Conservation (phyloP, 768 basidiomycete species). For the Amanita pseudoporphyria region DNA sequence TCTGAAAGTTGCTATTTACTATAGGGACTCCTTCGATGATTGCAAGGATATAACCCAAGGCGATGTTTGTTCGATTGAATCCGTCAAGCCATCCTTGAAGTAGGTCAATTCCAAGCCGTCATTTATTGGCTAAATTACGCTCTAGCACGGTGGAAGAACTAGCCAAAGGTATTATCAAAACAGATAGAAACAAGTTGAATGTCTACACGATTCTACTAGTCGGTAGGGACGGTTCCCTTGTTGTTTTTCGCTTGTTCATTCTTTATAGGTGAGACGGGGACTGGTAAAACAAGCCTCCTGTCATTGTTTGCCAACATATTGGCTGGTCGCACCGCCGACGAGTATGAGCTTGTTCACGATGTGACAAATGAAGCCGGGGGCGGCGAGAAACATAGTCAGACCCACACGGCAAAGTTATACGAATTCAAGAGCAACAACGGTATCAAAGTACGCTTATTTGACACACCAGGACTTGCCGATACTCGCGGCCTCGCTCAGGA, state of each 20-base stretch:
- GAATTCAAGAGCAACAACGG: conserved; percentile 7
- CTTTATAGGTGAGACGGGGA: conserved; percentile 13
- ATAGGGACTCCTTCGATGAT: no score
- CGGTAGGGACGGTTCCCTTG: no score
- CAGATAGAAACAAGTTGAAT: no score
- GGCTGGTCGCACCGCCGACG: conserved; percentile 5
- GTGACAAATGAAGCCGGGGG: conserved; percentile 9
- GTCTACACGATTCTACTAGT: no score
- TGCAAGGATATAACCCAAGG: no score
- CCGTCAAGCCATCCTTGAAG: no score
- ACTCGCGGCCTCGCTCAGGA: conserved; percentile 19
- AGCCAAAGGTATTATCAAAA: no score
- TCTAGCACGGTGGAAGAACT: no score
- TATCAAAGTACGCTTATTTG: conserved; percentile 12
- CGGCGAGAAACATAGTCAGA: conserved; percentile 9
- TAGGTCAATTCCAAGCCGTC: no score
- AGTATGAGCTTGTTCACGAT: conserved; percentile 6
- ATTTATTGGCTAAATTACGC: no score
- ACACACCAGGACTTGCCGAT: conserved; percentile 21
- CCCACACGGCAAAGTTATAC: conserved; percentile 10
- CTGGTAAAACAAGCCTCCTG: conserved; percentile 12
- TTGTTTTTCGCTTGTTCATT: neutral
- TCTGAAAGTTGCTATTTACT: no score
- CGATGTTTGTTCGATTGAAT: no score
- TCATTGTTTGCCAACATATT: conserved; percentile 12